phyloP scores from a whole-genome alignment of 176 grass and related monocot genomes.

The barley (Hordeum vulgare) region MorexV3_pseudomolecules_assembly NC_058519.1:643281337-643281836 shows the following conservation, averaged over 20 bases:
- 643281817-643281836: slow-evolving; percentile 37
- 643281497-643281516: slow-evolving; percentile 29
- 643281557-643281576: slow-evolving; percentile 32
- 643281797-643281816: slow-evolving; percentile 49
- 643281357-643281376: not conserved
- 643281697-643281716: slow-evolving; percentile 28
- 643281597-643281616: slow-evolving; percentile 23
- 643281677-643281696: slow-evolving; percentile 35
- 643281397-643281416: not conserved
- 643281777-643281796: slow-evolving; percentile 37
- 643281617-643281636: slow-evolving; percentile 15
- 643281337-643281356: not conserved
- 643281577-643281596: slow-evolving; percentile 48
- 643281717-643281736: not conserved
- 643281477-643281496: slow-evolving; percentile 63
- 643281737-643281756: slow-evolving; percentile 41
- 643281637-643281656: slow-evolving; percentile 20
- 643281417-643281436: not conserved
- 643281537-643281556: slow-evolving; percentile 44
- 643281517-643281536: slow-evolving; percentile 8
- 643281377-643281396: not conserved
- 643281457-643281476: not conserved
- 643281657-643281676: slow-evolving; percentile 21
- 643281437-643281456: not conserved
- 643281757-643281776: not conserved